These are phyloP conservation scores for Skeletonema menzelii DNA, from an alignment of 108 stramenopile species.

Conservation along the genomic window DNA sequence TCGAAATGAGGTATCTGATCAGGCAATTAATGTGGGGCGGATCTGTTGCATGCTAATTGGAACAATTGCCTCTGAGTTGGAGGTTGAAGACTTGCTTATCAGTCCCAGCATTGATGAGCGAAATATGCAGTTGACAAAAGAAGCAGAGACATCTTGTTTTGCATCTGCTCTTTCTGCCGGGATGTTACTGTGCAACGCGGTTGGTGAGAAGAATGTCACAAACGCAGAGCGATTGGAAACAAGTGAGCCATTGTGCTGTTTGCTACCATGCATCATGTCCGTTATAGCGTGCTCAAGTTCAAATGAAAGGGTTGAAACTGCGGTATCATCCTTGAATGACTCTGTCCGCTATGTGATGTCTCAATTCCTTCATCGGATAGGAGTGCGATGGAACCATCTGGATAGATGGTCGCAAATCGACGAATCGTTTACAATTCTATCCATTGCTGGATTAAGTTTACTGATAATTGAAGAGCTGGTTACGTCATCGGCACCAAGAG, in stretches of 20 bases:
- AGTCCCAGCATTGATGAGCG: background rate
- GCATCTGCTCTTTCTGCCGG: constrained; percentile 11
- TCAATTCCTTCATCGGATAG: constrained; percentile 12
- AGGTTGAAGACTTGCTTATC: constrained; percentile 27
- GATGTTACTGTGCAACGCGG: constrained; percentile 16
- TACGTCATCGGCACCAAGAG: background rate
- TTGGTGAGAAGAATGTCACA: constrained; percentile 5
- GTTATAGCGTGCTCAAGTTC: constrained; percentile 6
- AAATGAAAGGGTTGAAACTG: background rate
- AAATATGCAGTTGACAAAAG: constrained; percentile 1
- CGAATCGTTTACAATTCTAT: constrained; percentile 7
- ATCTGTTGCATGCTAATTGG: constrained; percentile 29
- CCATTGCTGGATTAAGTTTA: background rate
- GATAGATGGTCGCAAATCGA: background rate
- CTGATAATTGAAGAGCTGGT: constrained; percentile 1
- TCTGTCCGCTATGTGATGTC: constrained; percentile 11
- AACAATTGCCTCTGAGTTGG: constrained; percentile 42
- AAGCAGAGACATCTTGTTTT: constrained; percentile 10
- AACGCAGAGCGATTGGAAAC: background rate
- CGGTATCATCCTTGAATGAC: constrained; percentile 9
- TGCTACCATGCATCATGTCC: constrained; percentile 31
- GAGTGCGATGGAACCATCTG: background rate
- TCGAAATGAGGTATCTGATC: background rate
- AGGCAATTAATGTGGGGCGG: constrained; percentile 9
- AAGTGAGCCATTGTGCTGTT: constrained; percentile 23